phyloP scores from a whole-genome alignment of 495 filamentous ascomycete genomes.

The Mytilinidion resinicola region DNA sequence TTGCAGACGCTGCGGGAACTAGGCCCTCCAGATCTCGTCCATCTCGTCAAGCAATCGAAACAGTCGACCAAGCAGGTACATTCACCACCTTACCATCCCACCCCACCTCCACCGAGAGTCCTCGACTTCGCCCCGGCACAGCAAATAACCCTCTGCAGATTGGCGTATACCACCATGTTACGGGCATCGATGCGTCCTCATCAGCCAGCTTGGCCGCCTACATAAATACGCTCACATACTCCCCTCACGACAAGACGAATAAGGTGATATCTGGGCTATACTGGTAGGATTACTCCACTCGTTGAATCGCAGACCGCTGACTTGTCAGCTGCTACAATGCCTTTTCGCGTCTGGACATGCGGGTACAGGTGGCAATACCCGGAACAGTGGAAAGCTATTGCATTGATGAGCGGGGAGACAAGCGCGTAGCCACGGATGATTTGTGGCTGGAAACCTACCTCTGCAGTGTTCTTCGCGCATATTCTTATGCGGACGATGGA shows the following conservation, averaged over 20 bases:
- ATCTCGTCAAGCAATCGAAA: constrained; percentile 80
- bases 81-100: neutral
- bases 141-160: constrained; percentile 44
- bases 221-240: constrained; percentile 93
- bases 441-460: constrained; percentile 97
- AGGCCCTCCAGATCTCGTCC: constrained; percentile 90
- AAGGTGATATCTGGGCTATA: constrained; percentile 92
- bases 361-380: constrained; percentile 92
- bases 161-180: constrained; percentile 97
- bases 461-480: constrained; percentile 85
- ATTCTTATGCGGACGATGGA: constrained; percentile 93
- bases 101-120: too few relatives aligned
- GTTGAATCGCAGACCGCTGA: constrained; percentile 16
- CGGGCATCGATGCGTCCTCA: constrained; percentile 92
- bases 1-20: constrained; percentile 80
- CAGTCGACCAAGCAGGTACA: constrained; percentile 61
- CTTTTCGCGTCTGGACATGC: constrained; percentile 96
- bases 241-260: constrained; percentile 73
- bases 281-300: constrained; percentile 51
- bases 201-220: constrained; percentile 95
- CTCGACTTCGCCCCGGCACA: too few relatives aligned
- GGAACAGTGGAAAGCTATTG: constrained; percentile 93
- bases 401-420: constrained; percentile 92
- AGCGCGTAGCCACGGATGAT: constrained; percentile 81
- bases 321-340: constrained; percentile 89